A percentile compares a stretch with the other conserved stretches of the same genome.
Evolutionary conservation across 2,329 filamentous ascomycete genomes (phyloP).

Genomic region (Stylonectria norvegica): DNA sequence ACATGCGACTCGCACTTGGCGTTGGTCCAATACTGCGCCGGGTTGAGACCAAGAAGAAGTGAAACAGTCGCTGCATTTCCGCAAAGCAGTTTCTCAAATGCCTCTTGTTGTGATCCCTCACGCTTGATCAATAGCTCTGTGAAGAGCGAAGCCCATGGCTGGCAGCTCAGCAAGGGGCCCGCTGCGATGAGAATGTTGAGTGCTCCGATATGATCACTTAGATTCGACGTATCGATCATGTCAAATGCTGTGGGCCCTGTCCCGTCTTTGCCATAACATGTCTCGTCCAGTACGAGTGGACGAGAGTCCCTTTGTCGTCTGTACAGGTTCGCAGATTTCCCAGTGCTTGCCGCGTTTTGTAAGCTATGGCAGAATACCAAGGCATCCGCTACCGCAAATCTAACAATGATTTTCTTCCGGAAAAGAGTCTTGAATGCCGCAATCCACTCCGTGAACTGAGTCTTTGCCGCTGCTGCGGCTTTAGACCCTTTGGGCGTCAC

Average conservation of each 20-base stretch:
- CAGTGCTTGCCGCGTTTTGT: conserved; percentile 35
- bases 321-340: conserved; percentile 39
- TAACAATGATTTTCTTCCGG: conserved; percentile 35
- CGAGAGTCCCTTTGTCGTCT: conserved; percentile 38
- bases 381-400: conserved; percentile 47
- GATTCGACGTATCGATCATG: conserved; percentile 52
- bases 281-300: conserved; percentile 40
- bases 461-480: conserved; percentile 35
- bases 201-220: conserved; percentile 38
- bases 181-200: conserved; percentile 41
- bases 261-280: conserved; percentile 35
- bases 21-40: conserved; percentile 51
- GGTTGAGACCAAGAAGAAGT: conserved; percentile 48
- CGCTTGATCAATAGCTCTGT: conserved; percentile 44
- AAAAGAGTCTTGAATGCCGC: conserved; percentile 35
- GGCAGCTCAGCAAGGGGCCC: conserved; percentile 43
- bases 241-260: conserved; percentile 46
- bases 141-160: conserved; percentile 45
- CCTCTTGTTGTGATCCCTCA: conserved; percentile 20
- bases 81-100: conserved; percentile 42
- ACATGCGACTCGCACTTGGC: conserved; percentile 38
- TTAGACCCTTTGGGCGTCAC: conserved; percentile 14
- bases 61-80: conserved; percentile 46
- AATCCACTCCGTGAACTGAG: conserved; percentile 47
- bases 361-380: conserved; percentile 51